Base-by-base conservation (phyloP, 768 basidiomycete species). In the Collybia sp. region DNA sequence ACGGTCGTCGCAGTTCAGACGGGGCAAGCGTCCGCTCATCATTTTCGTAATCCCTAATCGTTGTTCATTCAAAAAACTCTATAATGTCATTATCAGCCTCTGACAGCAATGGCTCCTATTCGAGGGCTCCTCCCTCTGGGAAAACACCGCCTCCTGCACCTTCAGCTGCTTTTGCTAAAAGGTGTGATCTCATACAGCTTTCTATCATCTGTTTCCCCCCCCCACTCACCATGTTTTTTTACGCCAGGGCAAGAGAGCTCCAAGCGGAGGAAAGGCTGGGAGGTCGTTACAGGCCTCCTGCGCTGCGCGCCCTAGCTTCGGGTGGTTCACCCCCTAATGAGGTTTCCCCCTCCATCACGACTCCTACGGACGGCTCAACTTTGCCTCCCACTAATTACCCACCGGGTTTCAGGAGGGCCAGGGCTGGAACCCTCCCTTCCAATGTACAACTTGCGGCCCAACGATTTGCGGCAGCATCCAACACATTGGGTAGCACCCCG, bases 391-490 rank as follows among this genome's bases (percentile, higher is more conserved):
- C 83, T 63, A 87, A 82, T 69, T 88, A 81, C 64, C 87, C 89
- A 50, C 75, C 87, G 45, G 88, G 90, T 50, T 95, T 93, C 65
- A 82, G 91, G 71, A 83, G 93, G 75, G 91, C 93, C 60, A 84
- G 93, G 83, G 95, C 94, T 55, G 95, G 93, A 47, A 97, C 94
- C 75, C 80, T 97, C 60, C 94, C 94, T 69, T 95, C 93, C 55
- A 94, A 94, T 64, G 85, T 95, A 44, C 85, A 88, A 60, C 83
- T 92, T 56, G 88, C 86, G 48, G 84, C 90, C 43, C 87, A 90
- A 64, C 80, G 84, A 47, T 91, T 82, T 66, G 84, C 83, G 20
- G 82, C 84, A 30, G 75, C 83, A 47, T 77, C 82, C 18, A 77
- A 66, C 65, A 79, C 76, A 30, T 62, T 83, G 55, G 65, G 72